Evolutionary conservation across 2,329 filamentous ascomycete genomes (phyloP).

Genomic region (Rhinocladiella mackenziei): DNA sequence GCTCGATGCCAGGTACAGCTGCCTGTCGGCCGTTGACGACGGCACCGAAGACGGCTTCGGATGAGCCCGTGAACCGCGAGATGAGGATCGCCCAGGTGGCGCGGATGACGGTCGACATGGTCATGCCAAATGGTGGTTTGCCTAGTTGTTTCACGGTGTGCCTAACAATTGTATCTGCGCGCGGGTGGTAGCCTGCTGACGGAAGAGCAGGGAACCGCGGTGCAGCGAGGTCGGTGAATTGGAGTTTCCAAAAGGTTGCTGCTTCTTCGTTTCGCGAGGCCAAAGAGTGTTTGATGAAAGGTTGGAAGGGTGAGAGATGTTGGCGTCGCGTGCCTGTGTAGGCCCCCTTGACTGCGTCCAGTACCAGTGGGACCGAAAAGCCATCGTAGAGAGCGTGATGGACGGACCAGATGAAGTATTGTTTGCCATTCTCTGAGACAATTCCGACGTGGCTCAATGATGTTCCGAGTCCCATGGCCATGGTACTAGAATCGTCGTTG

Average conservation of each 20-base stretch:
- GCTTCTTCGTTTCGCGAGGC: neutral
- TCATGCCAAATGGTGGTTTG: too few relatives aligned
- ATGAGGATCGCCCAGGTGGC: neutral
- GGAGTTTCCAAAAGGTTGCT: too few relatives aligned
- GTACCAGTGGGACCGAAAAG: neutral
- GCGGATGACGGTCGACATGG: too few relatives aligned
- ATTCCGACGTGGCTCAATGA: neutral
- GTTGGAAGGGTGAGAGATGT: neutral
- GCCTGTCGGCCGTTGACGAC: neutral
- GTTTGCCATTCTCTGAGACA: neutral
- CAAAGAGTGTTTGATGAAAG: neutral
- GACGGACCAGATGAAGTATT: neutral
- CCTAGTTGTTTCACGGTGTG: neutral
- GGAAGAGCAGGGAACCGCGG: neutral
- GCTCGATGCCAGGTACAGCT: neutral
- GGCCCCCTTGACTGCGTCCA: neutral
- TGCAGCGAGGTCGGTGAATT: too few relatives aligned
- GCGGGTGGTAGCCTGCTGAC: neutral
- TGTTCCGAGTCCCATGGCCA: neutral
- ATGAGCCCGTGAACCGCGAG: neutral
- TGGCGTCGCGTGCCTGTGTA: neutral
- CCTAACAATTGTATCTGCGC: neutral
- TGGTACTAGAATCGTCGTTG: neutral
- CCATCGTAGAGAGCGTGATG: neutral
- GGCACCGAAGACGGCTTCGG: neutral